These are phyloP conservation scores for Citrus hindsii DNA, from an alignment of 345 rosid species.

Conservation along the genomic window DNA sequence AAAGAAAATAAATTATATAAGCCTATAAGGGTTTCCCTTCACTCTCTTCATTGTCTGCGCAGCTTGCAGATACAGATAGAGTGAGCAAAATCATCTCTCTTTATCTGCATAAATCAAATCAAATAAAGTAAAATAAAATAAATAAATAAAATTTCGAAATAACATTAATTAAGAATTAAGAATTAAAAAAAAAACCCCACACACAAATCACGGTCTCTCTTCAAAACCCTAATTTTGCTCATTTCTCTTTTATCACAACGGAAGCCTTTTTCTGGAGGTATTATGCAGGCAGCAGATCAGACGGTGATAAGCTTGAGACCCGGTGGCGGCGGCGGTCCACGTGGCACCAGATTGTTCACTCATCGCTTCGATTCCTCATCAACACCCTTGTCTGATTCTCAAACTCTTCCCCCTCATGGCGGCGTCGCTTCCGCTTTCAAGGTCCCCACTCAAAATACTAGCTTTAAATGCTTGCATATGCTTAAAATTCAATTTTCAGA, in stretches of 20 bases:
- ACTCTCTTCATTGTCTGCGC: background rate
- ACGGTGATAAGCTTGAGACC: slow-evolving; percentile 36
- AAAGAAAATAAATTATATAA: no score
- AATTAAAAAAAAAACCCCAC: background rate
- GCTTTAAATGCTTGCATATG: background rate
- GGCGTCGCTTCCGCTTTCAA: slow-evolving; percentile 5
- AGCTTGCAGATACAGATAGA: background rate
- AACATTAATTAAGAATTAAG: background rate
- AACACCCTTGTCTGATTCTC: slow-evolving; percentile 5
- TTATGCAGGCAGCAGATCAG: slow-evolving; percentile 28
- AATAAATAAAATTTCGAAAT: background rate
- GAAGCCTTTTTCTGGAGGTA: background rate
- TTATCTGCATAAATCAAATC: background rate
- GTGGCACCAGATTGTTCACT: slow-evolving; percentile 19
- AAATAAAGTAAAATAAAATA: no score
- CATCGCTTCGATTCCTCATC: slow-evolving; percentile 18
- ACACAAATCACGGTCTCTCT: background rate
- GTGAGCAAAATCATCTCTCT: background rate
- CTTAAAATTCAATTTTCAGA: background rate
- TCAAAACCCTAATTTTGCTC: background rate
- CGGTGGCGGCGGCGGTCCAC: slow-evolving; percentile 17
- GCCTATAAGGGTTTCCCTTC: no score
- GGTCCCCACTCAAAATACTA: slow-evolving; percentile 5
- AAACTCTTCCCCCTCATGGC: slow-evolving; percentile 2
- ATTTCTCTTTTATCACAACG: background rate